phyloP scores from a whole-genome alignment of 148 eudicot genomes.

The Vaccinium vitisidaea region DNA sequence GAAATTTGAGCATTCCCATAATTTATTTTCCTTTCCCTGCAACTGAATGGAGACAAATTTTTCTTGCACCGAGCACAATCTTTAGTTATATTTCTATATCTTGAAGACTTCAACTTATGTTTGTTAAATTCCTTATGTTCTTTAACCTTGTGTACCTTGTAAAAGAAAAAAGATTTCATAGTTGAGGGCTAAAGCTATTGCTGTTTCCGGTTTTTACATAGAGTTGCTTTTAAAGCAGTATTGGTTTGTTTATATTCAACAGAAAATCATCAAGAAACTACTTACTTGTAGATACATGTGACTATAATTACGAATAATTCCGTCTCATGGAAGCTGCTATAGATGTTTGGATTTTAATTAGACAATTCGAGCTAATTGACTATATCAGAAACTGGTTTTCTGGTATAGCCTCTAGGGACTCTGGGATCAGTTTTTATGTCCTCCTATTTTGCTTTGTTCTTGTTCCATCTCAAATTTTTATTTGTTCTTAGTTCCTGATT shows the following conservation, averaged over 20 bases:
- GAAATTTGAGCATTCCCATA: neutral
- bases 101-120: neutral
- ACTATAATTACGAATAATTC: neutral
- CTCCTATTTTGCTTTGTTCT: too few relatives aligned
- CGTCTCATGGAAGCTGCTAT: neutral
- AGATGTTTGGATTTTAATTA: neutral
- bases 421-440: neutral
- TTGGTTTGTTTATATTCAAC: neutral
- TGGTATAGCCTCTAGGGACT: neutral
- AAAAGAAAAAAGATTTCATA: neutral
- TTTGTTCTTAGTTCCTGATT: neutral
- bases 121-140: neutral
- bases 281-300: neutral
- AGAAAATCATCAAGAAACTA: neutral
- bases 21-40: too few relatives aligned
- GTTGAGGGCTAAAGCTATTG: neutral
- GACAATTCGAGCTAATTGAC: neutral
- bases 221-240: neutral
- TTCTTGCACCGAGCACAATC: neutral
- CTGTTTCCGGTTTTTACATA: neutral
- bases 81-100: neutral
- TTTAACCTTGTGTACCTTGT: conserved; percentile 1
- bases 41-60: neutral
- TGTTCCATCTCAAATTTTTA: neutral
- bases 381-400: neutral